Percentiles rank a stretch among this genome's conserved stretches.
These are phyloP conservation scores for Tripidium arundinaceum DNA, from an alignment of 202 grass and related monocot genomes.

Conservation along the genomic window DNA sequence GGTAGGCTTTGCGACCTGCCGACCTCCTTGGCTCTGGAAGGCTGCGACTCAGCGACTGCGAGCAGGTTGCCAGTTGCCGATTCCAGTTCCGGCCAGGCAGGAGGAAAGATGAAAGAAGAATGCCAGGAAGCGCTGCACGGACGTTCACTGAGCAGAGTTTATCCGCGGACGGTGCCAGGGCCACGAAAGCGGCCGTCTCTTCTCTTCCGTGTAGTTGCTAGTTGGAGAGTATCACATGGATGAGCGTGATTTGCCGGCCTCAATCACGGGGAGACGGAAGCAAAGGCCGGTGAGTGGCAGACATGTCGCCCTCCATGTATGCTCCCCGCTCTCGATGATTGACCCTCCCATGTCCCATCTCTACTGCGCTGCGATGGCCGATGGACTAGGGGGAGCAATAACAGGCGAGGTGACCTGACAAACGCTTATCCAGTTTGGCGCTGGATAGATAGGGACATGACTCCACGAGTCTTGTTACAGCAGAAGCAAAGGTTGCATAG, in stretches of 20 bases:
- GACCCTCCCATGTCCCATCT: no score
- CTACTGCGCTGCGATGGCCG: no score
- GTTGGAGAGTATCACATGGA: neutral
- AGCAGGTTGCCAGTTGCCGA: neutral
- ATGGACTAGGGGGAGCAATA: neutral
- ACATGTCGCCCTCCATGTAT: neutral
- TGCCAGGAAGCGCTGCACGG: neutral
- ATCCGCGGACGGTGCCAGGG: neutral
- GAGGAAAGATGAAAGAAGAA: neutral
- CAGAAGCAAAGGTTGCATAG: slow-evolving; percentile 12
- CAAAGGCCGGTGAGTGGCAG: neutral
- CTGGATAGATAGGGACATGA: neutral
- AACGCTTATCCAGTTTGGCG: slow-evolving; percentile 6
- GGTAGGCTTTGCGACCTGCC: neutral
- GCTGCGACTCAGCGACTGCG: no score
- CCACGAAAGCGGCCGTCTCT: neutral
- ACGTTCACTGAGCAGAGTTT: neutral
- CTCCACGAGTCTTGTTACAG: neutral
- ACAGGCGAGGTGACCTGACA: neutral
- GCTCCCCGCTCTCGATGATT: neutral
- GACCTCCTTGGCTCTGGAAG: neutral
- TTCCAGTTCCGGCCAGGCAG: no score
- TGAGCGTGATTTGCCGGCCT: neutral
- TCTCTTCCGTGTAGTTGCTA: neutral
- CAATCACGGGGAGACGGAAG: neutral